These are phyloP conservation scores for Dothistroma pini DNA, from an alignment of 2,329 filamentous ascomycete genomes.

Conservation along the genomic window DNA sequence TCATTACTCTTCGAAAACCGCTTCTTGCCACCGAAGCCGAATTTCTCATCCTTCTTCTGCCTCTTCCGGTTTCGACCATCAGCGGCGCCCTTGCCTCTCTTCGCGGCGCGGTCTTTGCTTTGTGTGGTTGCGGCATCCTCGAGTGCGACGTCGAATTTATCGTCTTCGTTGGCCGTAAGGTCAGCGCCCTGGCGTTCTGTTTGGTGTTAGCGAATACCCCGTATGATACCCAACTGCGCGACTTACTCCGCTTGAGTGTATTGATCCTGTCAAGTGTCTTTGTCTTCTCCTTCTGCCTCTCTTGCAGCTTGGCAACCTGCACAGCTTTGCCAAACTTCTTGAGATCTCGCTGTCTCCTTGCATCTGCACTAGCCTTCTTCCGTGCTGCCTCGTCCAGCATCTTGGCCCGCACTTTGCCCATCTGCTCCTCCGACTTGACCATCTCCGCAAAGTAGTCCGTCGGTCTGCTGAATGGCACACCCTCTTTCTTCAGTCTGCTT, in stretches of 20 bases:
- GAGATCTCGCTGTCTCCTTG: conserved; percentile 84
- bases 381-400: conserved; percentile 84
- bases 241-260: conserved; percentile 88
- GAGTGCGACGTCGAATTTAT: conserved; percentile 87
- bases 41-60: conserved; percentile 91
- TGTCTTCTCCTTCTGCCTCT: conserved; percentile 86
- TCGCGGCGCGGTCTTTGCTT: conserved; percentile 42
- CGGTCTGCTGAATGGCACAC: conserved; percentile 80
- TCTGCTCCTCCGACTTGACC: conserved; percentile 97
- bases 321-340: conserved; percentile 99
- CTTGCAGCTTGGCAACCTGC: conserved; percentile 91
- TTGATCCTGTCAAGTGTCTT: conserved; percentile 96
- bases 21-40: conserved; percentile 96
- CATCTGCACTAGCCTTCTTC: conserved; percentile 90
- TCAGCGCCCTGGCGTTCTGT: conserved; percentile 76
- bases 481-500: conserved; percentile 72
- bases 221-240: neutral
- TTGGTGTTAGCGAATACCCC: conserved; percentile 23
- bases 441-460: conserved; percentile 98
- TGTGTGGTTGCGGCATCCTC: conserved; percentile 60
- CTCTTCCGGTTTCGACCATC: conserved; percentile 63
- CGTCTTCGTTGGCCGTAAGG: conserved; percentile 68
- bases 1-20: conserved; percentile 85
- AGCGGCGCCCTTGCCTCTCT: conserved; percentile 34
- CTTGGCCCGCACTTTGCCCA: conserved; percentile 94